Base-by-base conservation (phyloP, 345 rosid species). In the Euphorbia lathyris region DNA sequence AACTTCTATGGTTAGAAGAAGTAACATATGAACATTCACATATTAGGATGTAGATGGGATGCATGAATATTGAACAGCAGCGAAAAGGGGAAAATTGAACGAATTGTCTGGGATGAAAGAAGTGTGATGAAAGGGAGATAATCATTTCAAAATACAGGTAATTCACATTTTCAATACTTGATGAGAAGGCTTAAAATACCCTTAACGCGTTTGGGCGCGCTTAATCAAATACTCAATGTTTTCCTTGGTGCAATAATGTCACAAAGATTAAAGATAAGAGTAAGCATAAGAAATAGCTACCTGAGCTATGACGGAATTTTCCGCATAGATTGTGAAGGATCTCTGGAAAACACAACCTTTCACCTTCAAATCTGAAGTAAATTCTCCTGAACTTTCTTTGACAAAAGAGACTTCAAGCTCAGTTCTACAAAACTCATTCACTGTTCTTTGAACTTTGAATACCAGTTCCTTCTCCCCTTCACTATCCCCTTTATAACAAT, bases 241-340 rank as follows among this genome's bases (percentile, higher is more conserved):
- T 48, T 4, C 4, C 4, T 14, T 19, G 20, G n/a, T 14, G n/a
- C 19, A 48, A 48, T 16, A n/a, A n/a, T 7, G 4, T 34, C 7
- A 34, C 38, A 34, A 34, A 7, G 38, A 34, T 34, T 34, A 7
- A 2, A 8, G 58, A 43, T 1, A 14, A 58, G 0, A 1, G 36
- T 13, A 59, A 9, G 22, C 22, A 20, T 23, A 9, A 55, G 29
- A 55, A 68, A 38, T 23, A 58, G 58, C 38, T 83, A 88, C 97
- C 97, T 95, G 92, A 5, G 97, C 99, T 1, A 87, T 82, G 11
- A 90, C 82, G 56, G 86, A 85, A 70, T 90, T 74, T 43, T 76
- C 90, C 69, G 65, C 78, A 65, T 82, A 88, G 38, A 95, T 83
- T 36, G 93, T 90, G 78, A 91, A 95, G 0, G 99, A 90, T 83